Conservation (phyloP, 2,329 filamentous ascomycete genomes). For the Exophiala alcalophila region DNA sequence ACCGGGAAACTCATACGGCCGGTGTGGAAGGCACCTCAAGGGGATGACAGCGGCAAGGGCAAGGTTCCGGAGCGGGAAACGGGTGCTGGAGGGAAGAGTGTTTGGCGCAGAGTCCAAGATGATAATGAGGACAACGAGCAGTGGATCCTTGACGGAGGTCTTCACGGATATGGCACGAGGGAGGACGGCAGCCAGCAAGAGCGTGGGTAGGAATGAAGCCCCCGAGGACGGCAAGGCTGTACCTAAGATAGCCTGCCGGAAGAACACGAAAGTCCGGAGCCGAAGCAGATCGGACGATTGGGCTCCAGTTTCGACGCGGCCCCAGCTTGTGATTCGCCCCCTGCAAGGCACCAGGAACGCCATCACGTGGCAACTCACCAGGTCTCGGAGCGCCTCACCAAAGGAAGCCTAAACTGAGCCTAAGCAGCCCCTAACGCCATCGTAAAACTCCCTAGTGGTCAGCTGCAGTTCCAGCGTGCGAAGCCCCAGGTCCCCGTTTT, state of each 20-base stretch:
- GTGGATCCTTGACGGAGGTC: conserved; percentile 47
- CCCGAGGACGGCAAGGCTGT: too few species aligned
- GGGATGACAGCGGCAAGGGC: conserved; percentile 24
- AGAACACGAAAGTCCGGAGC: too few species aligned
- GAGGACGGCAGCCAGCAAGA: conserved; percentile 27
- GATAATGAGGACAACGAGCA: conserved; percentile 47
- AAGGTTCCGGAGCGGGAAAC: conserved; percentile 24
- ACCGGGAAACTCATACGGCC: conserved; percentile 45
- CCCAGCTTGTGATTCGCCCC: too few species aligned
- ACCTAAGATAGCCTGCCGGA: too few species aligned
- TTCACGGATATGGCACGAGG: conserved; percentile 36
- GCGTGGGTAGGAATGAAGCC: conserved; percentile 11
- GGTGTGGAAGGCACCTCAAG: conserved; percentile 42
- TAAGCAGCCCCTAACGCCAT: too few species aligned
- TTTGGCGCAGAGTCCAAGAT: conserved; percentile 48
- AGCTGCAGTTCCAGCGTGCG: too few species aligned
- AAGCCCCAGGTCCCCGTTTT: too few species aligned
- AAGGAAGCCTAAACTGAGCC: too few species aligned
- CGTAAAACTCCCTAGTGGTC: too few species aligned
- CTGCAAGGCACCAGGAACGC: conserved; percentile 8
- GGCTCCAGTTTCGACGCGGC: too few species aligned
- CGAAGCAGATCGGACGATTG: too few species aligned
- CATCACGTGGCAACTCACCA: conserved; percentile 8
- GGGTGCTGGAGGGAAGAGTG: conserved; percentile 38
- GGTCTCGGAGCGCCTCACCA: too few species aligned